phyloP scores from a whole-genome alignment of 441 rosid genomes.

The Metrosideros polymorpha region DNA sequence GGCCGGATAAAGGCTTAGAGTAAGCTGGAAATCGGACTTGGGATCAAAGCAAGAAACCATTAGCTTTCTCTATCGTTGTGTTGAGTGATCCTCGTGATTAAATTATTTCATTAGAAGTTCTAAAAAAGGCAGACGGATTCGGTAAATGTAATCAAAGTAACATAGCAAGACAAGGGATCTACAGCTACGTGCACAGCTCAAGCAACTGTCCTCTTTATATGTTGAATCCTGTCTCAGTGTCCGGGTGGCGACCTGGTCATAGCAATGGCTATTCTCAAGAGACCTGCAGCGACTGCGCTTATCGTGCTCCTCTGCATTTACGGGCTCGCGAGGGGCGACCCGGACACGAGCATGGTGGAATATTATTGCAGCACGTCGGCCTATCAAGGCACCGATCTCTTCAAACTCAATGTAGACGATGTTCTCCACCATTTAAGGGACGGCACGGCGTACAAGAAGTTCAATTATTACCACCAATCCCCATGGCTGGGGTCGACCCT shows the following conservation, averaged over 20 bases:
- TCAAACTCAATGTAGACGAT: background rate
- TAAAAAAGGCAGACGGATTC: background rate
- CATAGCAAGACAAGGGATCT: background rate
- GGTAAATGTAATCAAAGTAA: background rate
- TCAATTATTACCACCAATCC: background rate
- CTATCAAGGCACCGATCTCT: background rate
- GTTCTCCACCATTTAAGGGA: background rate
- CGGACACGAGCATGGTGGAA: background rate
- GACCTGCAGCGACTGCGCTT: background rate
- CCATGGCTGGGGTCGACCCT: background rate
- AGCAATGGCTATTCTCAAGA: background rate
- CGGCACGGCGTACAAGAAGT: background rate
- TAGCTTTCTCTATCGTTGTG: background rate
- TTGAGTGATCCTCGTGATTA: background rate
- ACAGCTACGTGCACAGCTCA: background rate
- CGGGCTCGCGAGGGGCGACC: background rate
- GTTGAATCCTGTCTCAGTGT: background rate
- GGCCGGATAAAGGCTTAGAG: background rate
- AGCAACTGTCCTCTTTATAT: background rate
- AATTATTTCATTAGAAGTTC: background rate
- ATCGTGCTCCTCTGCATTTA: accelerated
- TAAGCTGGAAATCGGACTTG: background rate
- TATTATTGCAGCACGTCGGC: background rate
- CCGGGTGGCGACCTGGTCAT: background rate
- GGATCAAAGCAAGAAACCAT: background rate